Evolutionary conservation across 1,284 basidiomycete genomes (phyloP), one percentile per base, ranked within the genome.

Genomic region (Stygiomarasmius scandens): DNA sequence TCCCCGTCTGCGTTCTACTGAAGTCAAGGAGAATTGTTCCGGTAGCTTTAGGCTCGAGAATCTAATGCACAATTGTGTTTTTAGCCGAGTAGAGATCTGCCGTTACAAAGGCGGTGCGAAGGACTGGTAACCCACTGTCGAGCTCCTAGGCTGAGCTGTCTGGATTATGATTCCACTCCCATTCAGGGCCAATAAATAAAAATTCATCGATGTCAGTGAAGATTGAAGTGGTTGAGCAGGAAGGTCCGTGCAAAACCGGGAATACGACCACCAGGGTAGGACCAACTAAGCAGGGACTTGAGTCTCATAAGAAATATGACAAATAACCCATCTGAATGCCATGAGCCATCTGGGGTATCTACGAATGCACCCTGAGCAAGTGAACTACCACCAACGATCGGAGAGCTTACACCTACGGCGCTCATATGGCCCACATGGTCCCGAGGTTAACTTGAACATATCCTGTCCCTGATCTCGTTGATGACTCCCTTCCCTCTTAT

Each of bases 121-220:
- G 64, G 23, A 59, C 58, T n/a, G n/a, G n/a, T 8, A 69, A 63
- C 27, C 65, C 67, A 20, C 60, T 60, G 46, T 56, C 61, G 36
- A 63, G 55, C 19, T 62, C 59, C 60, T 60, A 68, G 27, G 58
- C 59, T 27, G 60, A 55, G 19, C 49, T 65, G 51, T 67, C 65
- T 6, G 68, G 67, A 52, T 67, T 66, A 55, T 68, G 67, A 55
- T 69, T 69, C 68, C 67, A 69, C 51, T 68, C 66, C 38, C 38
- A 68, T 46, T 65, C 55, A 20, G 56, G 62, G 14, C 63, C 59
- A 23, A 69, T 47, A 5, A 61, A 50, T n/a, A 58, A 55, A 56
- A 68, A 67, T 3, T 25, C 58, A 49, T 66, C 66, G n/a, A 61
- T 49, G 5, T 59, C 67, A 5, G 61, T 59, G 8, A 55, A 54